phyloP scores from a whole-genome alignment of 345 rosid species.

The Ailanthus altissimus region DNA sequence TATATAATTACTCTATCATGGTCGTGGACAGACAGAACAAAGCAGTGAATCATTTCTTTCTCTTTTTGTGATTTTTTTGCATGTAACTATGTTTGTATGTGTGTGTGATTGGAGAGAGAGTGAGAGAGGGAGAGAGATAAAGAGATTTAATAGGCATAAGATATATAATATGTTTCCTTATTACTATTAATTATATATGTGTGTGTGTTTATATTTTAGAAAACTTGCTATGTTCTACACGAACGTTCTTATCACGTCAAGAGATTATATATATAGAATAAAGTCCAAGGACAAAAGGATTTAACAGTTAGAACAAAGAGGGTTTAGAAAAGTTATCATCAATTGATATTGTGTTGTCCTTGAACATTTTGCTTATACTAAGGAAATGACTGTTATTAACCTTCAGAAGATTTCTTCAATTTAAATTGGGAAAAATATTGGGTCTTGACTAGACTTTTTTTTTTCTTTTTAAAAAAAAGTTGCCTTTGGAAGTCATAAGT shows the following conservation, averaged over 20 bases:
- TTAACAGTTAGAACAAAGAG: not conserved
- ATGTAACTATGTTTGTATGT: slow-evolving; percentile 36
- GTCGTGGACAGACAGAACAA: slow-evolving; percentile 38
- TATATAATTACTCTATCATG: slow-evolving; percentile 60
- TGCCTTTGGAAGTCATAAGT: not conserved
- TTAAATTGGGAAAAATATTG: not conserved
- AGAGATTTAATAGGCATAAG: not conserved
- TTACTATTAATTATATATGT: not conserved
- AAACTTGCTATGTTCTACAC: not conserved
- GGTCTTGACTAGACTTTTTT: no score
- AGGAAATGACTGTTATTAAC: not conserved
- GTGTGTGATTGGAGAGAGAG: slow-evolving; percentile 21
- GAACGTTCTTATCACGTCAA: not conserved
- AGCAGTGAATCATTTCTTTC: slow-evolving; percentile 25
- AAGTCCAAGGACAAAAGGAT: slow-evolving; percentile 20
- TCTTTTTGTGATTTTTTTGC: slow-evolving; percentile 52
- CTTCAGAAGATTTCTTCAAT: not conserved
- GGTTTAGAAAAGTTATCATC: not conserved
- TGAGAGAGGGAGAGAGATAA: not conserved
- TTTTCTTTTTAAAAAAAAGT: no score
- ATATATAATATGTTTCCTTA: not conserved
- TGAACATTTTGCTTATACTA: not conserved
- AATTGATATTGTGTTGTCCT: not conserved
- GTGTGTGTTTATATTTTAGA: not conserved
- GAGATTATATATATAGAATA: slow-evolving; percentile 15